Conservation (phyloP, 2,329 filamentous ascomycete genomes). For the Elsinoe australis region DNA sequence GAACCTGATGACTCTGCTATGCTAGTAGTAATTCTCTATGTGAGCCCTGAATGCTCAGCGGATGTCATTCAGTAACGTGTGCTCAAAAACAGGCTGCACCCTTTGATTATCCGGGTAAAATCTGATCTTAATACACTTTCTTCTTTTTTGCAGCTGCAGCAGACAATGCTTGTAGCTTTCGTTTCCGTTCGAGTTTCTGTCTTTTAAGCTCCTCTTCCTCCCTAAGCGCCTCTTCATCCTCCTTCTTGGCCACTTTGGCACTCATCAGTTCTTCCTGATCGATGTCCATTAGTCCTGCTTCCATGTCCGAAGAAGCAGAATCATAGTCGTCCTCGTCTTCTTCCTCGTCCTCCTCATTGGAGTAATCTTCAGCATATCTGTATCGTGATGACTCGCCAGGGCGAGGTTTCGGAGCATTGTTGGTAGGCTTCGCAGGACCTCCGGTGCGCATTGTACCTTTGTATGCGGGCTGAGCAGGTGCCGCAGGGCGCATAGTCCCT, state of each 20-base stretch:
- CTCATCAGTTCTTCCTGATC: slow-evolving; percentile 62
- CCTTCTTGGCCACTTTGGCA: slow-evolving; percentile 54
- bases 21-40: too few relatives aligned
- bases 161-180: slow-evolving; percentile 32
- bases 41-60: too few relatives aligned
- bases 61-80: too few relatives aligned
- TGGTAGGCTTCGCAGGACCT: slow-evolving; percentile 31
- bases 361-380: slow-evolving; percentile 27
- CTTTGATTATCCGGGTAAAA: too few relatives aligned
- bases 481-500: slow-evolving; percentile 31
- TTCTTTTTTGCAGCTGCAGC: slow-evolving; percentile 29
- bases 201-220: slow-evolving; percentile 55
- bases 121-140: slow-evolving; percentile 21
- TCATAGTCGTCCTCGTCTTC: slow-evolving; percentile 59
- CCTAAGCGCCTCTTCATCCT: slow-evolving; percentile 58
- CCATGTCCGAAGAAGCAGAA: slow-evolving; percentile 68
- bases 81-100: too few relatives aligned
- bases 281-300: slow-evolving; percentile 65
- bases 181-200: slow-evolving; percentile 51
- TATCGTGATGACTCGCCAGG: not conserved
- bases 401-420: slow-evolving; percentile 20
- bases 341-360: slow-evolving; percentile 42
- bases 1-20: not conserved
- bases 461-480: slow-evolving; percentile 29
- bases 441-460: slow-evolving; percentile 42